These are phyloP conservation scores for Leptographium lundbergii DNA, from an alignment of 2,329 filamentous ascomycete species.

Conservation along the genomic window DNA sequence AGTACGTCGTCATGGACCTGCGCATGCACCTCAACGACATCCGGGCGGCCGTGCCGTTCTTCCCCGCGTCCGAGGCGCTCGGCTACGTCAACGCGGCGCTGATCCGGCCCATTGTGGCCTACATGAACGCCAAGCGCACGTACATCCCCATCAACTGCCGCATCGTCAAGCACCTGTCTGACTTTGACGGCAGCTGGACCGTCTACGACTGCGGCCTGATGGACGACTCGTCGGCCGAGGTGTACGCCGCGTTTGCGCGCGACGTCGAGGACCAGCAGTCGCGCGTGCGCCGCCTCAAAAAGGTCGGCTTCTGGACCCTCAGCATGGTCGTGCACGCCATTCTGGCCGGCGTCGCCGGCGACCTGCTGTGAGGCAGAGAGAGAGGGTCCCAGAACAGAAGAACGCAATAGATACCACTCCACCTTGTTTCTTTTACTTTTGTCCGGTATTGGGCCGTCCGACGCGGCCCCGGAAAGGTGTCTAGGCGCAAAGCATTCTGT, in stretches of 20 bases:
- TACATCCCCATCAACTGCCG: slow-evolving; percentile 94
- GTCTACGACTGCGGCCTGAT: slow-evolving; percentile 87
- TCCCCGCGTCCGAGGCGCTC: slow-evolving; percentile 27
- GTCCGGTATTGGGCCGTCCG: not conserved
- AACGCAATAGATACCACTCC: not conserved
- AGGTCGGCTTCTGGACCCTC: slow-evolving; percentile 88
- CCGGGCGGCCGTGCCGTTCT: slow-evolving; percentile 81
- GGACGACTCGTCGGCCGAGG: slow-evolving; percentile 86
- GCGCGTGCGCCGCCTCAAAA: slow-evolving; percentile 75
- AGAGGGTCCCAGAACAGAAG: not conserved
- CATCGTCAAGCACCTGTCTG: slow-evolving; percentile 74
- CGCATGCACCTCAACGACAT: slow-evolving; percentile 93
- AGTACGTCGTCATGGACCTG: slow-evolving; percentile 86
- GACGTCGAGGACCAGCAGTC: slow-evolving; percentile 86
- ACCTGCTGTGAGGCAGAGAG: slow-evolving; percentile 33
- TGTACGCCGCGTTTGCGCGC: slow-evolving; percentile 84
- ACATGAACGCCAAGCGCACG: slow-evolving; percentile 89
- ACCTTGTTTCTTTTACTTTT: not conserved
- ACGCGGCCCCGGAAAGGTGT: not conserved
- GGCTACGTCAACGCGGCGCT: slow-evolving; percentile 87
- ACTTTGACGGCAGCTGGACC: slow-evolving; percentile 95
- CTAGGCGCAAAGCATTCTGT: not conserved
- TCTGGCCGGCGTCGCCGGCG: slow-evolving; percentile 89
- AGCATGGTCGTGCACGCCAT: slow-evolving; percentile 86
- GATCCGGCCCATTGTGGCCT: slow-evolving; percentile 90